phyloP scores from a whole-genome alignment of 2,329 filamentous ascomycete genomes.

The Calonectria leucothoes region DNA sequence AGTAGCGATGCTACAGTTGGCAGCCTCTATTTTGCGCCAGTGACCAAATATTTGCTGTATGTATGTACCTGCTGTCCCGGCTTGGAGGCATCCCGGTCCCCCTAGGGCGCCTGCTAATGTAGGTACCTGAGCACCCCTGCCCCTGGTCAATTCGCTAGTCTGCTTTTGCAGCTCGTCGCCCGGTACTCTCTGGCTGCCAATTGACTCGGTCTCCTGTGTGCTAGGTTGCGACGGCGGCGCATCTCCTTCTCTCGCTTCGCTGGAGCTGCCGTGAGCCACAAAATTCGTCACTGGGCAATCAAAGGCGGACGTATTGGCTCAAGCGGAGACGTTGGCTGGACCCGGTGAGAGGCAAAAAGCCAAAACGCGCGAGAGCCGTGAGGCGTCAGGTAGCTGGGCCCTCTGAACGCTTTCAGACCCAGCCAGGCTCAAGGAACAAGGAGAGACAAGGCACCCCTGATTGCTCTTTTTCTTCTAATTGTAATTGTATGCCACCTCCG shows the following conservation, averaged over 20 bases:
- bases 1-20: neutral
- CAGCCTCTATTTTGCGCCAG: neutral
- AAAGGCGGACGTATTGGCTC: neutral
- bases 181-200: neutral
- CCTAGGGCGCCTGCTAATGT: constrained; percentile 16
- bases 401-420: constrained; percentile 1
- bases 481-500: constrained; percentile 17
- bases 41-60: neutral
- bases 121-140: constrained; percentile 21
- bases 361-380: constrained; percentile 2
- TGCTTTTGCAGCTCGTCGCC: neutral
- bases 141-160: neutral
- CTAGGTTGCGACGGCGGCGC: neutral
- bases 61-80: neutral
- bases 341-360: constrained; percentile 6
- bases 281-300: neutral
- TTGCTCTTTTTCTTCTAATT: constrained; percentile 10
- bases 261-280: neutral
- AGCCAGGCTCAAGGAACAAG: constrained; percentile 16
- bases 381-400: neutral
- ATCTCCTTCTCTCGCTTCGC: constrained; percentile 1
- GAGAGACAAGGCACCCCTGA: constrained; percentile 12
- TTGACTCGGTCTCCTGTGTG: neutral
- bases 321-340: constrained; percentile 8
- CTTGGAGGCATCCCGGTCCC: neutral